These are phyloP conservation scores for Apostasia shenzhenica DNA, from an alignment of 106 monocot genomes.

Conservation along the genomic window DNA sequence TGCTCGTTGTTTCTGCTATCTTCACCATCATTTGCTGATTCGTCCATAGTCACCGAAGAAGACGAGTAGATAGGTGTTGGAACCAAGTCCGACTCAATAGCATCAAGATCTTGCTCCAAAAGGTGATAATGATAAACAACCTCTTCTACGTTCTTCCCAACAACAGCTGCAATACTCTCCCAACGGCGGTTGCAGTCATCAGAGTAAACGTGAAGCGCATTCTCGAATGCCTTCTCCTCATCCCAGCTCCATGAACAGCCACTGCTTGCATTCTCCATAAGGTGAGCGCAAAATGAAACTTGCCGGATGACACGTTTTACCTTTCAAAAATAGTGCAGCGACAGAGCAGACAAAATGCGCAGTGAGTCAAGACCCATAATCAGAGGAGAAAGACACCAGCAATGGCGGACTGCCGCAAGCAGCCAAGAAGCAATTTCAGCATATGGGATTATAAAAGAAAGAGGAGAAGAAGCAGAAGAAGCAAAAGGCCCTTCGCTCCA, in stretches of 20 bases:
- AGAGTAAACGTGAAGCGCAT: slow-evolving; percentile 36
- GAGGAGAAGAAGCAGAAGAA: background rate
- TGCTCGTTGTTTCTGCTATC: slow-evolving; percentile 27
- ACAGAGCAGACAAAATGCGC: background rate
- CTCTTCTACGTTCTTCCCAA: slow-evolving; percentile 63
- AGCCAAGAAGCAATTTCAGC: background rate
- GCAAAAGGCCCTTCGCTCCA: background rate
- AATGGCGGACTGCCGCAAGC: background rate
- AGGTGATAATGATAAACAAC: slow-evolving; percentile 66
- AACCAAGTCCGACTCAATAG: slow-evolving; percentile 66
- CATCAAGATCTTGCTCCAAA: slow-evolving; percentile 61
- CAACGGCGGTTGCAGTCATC: slow-evolving; percentile 38
- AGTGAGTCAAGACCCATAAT: background rate
- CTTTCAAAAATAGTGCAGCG: background rate
- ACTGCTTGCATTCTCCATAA: slow-evolving; percentile 45
- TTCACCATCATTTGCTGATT: slow-evolving; percentile 12
- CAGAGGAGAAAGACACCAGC: background rate
- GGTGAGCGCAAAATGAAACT: background rate
- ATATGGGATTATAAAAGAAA: background rate
- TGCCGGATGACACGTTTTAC: background rate
- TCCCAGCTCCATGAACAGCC: slow-evolving; percentile 69
- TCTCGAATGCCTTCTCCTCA: slow-evolving; percentile 87
- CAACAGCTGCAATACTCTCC: slow-evolving; percentile 59
- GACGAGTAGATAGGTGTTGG: slow-evolving; percentile 59
- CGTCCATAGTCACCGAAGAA: slow-evolving; percentile 29